Percentiles rank a stretch among this genome's conserved stretches.
Conservation (phyloP, 2,329 filamentous ascomycete genomes). For the Ascochyta fabae region DNA sequence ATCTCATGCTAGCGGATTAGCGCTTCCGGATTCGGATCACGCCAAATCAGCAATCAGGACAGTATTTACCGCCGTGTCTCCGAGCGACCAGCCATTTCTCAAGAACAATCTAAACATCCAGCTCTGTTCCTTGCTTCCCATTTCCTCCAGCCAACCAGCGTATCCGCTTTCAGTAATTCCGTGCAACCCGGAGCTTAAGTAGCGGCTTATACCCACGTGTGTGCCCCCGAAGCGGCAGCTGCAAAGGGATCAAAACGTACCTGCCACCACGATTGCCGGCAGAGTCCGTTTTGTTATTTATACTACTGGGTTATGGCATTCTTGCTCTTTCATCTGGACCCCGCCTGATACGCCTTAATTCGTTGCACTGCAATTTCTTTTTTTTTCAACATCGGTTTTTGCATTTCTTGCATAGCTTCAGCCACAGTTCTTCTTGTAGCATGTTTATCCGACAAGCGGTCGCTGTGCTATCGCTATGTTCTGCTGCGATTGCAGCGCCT, state of each 20-base stretch:
- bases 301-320: background rate
- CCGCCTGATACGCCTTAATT: too few species aligned
- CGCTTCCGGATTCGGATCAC: too few species aligned
- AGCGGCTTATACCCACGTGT: conserved; percentile 9
- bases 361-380: background rate
- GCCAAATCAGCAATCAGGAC: too few species aligned
- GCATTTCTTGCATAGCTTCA: conserved; percentile 13
- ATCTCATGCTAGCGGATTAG: too few species aligned
- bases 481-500: conserved; percentile 36
- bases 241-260: conserved; percentile 7
- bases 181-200: conserved; percentile 1
- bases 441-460: conserved; percentile 38
- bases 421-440: conserved; percentile 20
- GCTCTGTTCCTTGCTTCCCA: conserved; percentile 9
- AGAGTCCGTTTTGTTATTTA: conserved; percentile 6
- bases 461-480: conserved; percentile 31
- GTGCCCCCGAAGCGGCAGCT: conserved; percentile 2
- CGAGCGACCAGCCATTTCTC: conserved; percentile 1
- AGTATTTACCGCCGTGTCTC: background rate
- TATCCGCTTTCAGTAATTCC: background rate
- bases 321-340: background rate
- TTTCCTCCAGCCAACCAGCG: conserved; percentile 1
- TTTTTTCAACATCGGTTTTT: background rate
- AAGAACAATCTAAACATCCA: background rate
- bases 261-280: background rate